Percentiles rank a stretch among this genome's conserved stretches.
These are phyloP conservation scores for Fusarium sp. DNA, from an alignment of 2,329 filamentous ascomycete species.

Conservation along the genomic window DNA sequence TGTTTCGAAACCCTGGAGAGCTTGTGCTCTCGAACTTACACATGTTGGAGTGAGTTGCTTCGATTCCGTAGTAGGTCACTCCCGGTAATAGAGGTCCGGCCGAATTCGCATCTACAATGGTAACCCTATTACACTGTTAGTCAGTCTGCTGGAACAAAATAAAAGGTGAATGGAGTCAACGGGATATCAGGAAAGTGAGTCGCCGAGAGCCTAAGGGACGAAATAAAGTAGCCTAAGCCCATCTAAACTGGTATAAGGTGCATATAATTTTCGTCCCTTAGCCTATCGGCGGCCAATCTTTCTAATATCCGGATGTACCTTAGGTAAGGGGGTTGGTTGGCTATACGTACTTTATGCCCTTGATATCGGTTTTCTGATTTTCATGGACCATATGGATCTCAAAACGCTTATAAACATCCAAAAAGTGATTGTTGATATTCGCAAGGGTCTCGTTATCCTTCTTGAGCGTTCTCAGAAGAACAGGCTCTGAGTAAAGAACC, in stretches of 20 bases:
- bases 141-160: background rate
- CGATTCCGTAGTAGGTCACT: slow-evolving; percentile 79
- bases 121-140: slow-evolving; percentile 49
- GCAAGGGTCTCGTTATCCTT: slow-evolving; percentile 78
- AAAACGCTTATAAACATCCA: slow-evolving; percentile 76
- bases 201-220: background rate
- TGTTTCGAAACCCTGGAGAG: slow-evolving; percentile 71
- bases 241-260: background rate
- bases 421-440: slow-evolving; percentile 78
- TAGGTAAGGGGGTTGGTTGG: background rate
- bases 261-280: background rate
- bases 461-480: slow-evolving; percentile 77
- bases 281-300: background rate
- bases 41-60: slow-evolving; percentile 77
- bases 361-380: slow-evolving; percentile 76
- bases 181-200: background rate
- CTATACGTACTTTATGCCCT: slow-evolving; percentile 65
- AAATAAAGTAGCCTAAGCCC: background rate
- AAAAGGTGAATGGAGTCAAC: background rate
- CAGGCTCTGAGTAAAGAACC: slow-evolving; percentile 72
- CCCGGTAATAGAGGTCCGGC: slow-evolving; percentile 76
- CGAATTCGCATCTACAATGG: slow-evolving; percentile 77
- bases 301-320: background rate
- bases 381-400: slow-evolving; percentile 83
- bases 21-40: slow-evolving; percentile 75